Evolutionary conservation across 345 rosid genomes (phyloP).

Genomic region (Raphanus sativus): DNA sequence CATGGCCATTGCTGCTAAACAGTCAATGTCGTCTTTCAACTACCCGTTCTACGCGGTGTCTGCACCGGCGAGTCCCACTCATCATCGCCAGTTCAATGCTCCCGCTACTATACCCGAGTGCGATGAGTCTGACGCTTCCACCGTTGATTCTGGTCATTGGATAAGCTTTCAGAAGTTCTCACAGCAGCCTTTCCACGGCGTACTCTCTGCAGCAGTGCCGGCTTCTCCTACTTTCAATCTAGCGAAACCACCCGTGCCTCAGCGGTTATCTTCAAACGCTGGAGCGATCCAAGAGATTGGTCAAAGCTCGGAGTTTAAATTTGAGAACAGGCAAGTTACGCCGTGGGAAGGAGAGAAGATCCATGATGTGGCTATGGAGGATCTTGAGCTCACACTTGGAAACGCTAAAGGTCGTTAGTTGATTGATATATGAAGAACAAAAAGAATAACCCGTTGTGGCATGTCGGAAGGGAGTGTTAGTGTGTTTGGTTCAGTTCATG

Average conservation of each 20-base stretch:
- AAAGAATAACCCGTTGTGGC: neutral
- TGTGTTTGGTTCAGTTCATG: slow-evolving; percentile 29
- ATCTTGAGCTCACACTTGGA: slow-evolving; percentile 97
- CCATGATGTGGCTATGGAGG: slow-evolving; percentile 91
- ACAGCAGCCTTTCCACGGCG: slow-evolving; percentile 39
- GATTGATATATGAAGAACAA: slow-evolving; percentile 13
- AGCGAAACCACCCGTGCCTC: slow-evolving; percentile 63
- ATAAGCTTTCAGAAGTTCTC: slow-evolving; percentile 79
- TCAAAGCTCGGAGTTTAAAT: slow-evolving; percentile 69
- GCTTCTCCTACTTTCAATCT: slow-evolving; percentile 91
- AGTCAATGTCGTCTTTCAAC: slow-evolving; percentile 51
- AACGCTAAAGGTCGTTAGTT: slow-evolving; percentile 51
- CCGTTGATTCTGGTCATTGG: slow-evolving; percentile 95
- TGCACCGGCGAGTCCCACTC: slow-evolving; percentile 97
- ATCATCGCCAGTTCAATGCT: slow-evolving; percentile 72
- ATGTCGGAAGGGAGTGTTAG: neutral
- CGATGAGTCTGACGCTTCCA: slow-evolving; percentile 92
- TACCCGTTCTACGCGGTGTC: slow-evolving; percentile 82
- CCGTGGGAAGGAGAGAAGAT: slow-evolving; percentile 99
- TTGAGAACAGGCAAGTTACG: slow-evolving; percentile 75
- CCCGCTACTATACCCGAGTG: slow-evolving; percentile 93
- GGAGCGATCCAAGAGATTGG: slow-evolving; percentile 55
- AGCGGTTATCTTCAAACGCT: slow-evolving; percentile 41
- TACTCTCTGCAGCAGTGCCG: slow-evolving; percentile 44
- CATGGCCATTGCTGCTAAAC: slow-evolving; percentile 46